These are phyloP conservation scores for Lactuca saligna DNA, from an alignment of 129 eudicot species.

Conservation along the genomic window DNA sequence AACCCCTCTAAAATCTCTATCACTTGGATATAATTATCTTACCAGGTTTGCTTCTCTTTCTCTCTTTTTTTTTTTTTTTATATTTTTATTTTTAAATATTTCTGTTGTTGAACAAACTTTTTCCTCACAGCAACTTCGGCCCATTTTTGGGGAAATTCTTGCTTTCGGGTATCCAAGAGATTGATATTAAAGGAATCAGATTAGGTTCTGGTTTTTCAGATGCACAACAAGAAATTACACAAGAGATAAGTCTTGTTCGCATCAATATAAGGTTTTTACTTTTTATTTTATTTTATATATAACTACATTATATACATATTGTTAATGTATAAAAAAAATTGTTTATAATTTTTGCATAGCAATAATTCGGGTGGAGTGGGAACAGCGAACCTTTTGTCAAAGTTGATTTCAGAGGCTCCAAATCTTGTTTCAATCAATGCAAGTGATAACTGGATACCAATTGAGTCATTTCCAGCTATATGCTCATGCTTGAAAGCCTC, in stretches of 20 bases:
- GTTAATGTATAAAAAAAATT: neutral
- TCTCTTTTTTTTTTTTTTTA: neutral
- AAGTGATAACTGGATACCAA: slow-evolving; percentile 64
- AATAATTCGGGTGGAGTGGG: slow-evolving; percentile 57
- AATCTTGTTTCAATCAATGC: slow-evolving; percentile 59
- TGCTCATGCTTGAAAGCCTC: slow-evolving; percentile 44
- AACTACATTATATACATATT: neutral
- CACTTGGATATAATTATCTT: slow-evolving; percentile 63
- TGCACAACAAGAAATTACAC: slow-evolving; percentile 40
- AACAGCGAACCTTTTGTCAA: slow-evolving; percentile 54
- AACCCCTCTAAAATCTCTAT: slow-evolving; percentile 53
- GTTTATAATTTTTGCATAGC: slow-evolving; percentile 40
- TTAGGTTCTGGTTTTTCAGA: slow-evolving; percentile 64
- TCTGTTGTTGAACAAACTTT: neutral
- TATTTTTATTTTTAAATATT: slow-evolving; percentile 5
- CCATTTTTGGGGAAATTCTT: slow-evolving; percentile 53
- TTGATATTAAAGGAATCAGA: slow-evolving; percentile 57
- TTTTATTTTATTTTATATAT: neutral
- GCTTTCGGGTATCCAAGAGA: slow-evolving; percentile 42
- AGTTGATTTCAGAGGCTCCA: slow-evolving; percentile 50
- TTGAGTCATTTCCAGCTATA: slow-evolving; percentile 49
- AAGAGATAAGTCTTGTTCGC: slow-evolving; percentile 39
- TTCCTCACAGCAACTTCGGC: slow-evolving; percentile 49
- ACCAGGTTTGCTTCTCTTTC: slow-evolving; percentile 46
- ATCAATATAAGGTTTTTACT: slow-evolving; percentile 67